These are phyloP conservation scores for Starmerella powellii DNA, from an alignment of 805 yeast genomes.

Conservation along the genomic window DNA sequence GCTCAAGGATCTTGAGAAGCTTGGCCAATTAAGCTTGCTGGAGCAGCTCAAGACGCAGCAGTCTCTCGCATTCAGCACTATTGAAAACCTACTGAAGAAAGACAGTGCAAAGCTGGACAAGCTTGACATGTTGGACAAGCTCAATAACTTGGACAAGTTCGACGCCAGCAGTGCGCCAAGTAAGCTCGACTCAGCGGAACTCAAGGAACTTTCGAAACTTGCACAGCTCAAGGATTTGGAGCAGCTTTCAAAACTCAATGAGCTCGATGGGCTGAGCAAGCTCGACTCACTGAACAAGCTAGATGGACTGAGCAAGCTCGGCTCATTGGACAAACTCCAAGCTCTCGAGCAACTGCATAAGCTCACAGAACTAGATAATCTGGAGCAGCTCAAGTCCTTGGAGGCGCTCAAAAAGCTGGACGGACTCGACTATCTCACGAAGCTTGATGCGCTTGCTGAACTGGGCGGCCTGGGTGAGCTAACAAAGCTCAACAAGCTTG, in stretches of 20 bases:
- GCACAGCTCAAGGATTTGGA: neutral
- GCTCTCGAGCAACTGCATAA: conserved; percentile 4
- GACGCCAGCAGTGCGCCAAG: too few species aligned
- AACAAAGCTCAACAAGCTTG: neutral
- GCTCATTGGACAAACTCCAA: conserved; percentile 8
- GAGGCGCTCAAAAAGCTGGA: conserved; percentile 1
- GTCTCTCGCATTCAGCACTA: conserved; percentile 4
- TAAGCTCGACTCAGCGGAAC: conserved; percentile 8
- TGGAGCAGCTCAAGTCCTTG: conserved; percentile 3
- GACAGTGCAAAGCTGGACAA: conserved; percentile 1
- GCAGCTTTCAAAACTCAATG: too few species aligned
- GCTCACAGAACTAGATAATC: conserved; percentile 5
- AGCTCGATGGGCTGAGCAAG: too few species aligned
- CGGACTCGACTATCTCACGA: conserved; percentile 9
- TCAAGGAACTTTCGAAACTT: neutral
- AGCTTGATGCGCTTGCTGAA: conserved; percentile 5
- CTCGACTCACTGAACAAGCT: conserved; percentile 3
- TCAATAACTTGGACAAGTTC: conserved; percentile 4
- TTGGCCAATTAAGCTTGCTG: conserved; percentile 6
- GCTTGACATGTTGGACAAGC: conserved; percentile 9
- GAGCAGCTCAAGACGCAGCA: conserved; percentile 9
- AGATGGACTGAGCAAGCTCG: conserved; percentile 3
- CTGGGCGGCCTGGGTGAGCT: conserved; percentile 6
- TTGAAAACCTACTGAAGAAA: neutral
- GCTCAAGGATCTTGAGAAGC: conserved; percentile 6